A percentile compares a stretch with the other conserved stretches of the same genome.
These are phyloP conservation scores for Lantana camara DNA, from an alignment of 257 asterid genomes.

Conservation along the genomic window DNA sequence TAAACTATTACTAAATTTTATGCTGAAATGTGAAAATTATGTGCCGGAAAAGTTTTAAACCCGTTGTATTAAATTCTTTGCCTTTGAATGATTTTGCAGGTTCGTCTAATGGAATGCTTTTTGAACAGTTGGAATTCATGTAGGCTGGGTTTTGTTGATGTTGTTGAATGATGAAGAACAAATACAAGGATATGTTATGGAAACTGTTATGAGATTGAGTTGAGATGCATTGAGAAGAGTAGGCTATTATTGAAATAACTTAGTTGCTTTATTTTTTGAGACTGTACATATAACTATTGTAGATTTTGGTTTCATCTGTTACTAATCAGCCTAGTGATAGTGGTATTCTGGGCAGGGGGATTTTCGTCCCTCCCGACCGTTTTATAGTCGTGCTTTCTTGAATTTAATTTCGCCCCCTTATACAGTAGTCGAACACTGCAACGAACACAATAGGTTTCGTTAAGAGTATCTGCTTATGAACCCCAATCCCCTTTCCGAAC, in stretches of 20 bases:
- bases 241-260: background rate
- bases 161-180: conserved; percentile 16
- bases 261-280: conserved; percentile 10
- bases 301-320: conserved; percentile 12
- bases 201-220: background rate
- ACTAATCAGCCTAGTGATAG: background rate
- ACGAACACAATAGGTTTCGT: no score
- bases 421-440: no score
- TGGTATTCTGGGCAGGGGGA: no score
- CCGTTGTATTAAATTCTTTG: no score
- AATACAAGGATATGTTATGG: conserved; percentile 3
- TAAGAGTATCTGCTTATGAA: no score
- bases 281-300: conserved; percentile 32
- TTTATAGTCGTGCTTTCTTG: no score
- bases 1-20: no score
- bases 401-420: no score
- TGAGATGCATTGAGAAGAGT: conserved; percentile 13
- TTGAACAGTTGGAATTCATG: background rate
- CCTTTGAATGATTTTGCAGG: background rate
- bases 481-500: no score
- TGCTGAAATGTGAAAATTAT: no score
- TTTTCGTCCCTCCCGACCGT: no score
- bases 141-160: background rate
- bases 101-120: background rate
- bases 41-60: no score